These are phyloP conservation scores for Neobulgaria alba DNA, from an alignment of 2,329 filamentous ascomycete species.

Conservation along the genomic window DNA sequence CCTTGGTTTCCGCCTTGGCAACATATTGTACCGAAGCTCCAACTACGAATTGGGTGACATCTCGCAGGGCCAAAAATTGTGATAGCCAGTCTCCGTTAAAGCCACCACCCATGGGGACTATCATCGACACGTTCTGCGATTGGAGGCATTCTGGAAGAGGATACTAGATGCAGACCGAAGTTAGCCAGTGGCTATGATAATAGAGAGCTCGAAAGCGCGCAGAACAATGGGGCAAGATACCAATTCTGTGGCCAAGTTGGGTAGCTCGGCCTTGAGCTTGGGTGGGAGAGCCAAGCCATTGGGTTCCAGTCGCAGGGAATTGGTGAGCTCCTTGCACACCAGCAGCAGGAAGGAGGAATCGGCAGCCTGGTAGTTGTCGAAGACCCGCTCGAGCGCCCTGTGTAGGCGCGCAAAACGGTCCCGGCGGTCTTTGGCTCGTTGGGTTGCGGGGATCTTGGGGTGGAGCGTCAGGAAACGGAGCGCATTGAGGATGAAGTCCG, in stretches of 20 bases:
- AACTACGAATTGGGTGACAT: slow-evolving; percentile 33
- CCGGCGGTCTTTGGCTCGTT: slow-evolving; percentile 30
- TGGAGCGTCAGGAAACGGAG: slow-evolving; percentile 33
- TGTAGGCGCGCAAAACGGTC: slow-evolving; percentile 34
- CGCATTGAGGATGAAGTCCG: slow-evolving; percentile 31
- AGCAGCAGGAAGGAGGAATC: slow-evolving; percentile 33
- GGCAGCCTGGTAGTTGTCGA: slow-evolving; percentile 32
- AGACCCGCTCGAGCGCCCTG: slow-evolving; percentile 31
- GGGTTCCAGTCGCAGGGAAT: slow-evolving; percentile 30
- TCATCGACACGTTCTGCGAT: slow-evolving; percentile 29
- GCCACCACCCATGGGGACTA: slow-evolving; percentile 27
- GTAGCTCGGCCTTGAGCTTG: slow-evolving; percentile 29
- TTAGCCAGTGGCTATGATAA: no score
- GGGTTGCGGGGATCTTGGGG: slow-evolving; percentile 29
- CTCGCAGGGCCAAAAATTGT: slow-evolving; percentile 33
- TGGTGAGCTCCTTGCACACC: slow-evolving; percentile 32
- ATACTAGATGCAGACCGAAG: slow-evolving; percentile 28
- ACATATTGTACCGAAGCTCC: slow-evolving; percentile 33
- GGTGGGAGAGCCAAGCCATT: slow-evolving; percentile 29
- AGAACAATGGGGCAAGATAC: slow-evolving; percentile 24
- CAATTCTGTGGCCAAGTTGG: slow-evolving; percentile 31
- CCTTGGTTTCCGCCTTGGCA: slow-evolving; percentile 30
- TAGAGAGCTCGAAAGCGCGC: no score
- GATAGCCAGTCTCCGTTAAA: slow-evolving; percentile 31
- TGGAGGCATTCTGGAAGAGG: slow-evolving; percentile 31